phyloP scores from a whole-genome alignment of 805 yeast species.

The Nakazawaea laoshanensis region DNA sequence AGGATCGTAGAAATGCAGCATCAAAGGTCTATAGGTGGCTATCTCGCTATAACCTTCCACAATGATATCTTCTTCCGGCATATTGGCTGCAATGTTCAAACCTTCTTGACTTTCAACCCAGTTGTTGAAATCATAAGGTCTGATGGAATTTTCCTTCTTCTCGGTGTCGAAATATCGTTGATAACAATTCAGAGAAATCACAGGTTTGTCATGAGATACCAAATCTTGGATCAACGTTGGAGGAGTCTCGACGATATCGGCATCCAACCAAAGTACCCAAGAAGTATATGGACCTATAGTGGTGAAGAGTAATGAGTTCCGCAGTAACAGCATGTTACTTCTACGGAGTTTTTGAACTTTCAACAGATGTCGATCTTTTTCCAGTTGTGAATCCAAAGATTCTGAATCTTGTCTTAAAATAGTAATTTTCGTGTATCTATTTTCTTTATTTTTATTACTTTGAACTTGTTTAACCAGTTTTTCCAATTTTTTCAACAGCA shows the following conservation, averaged over 20 bases:
- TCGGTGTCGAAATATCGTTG: constrained; percentile 66
- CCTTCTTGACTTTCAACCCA: constrained; percentile 90
- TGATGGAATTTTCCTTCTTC: constrained; percentile 43
- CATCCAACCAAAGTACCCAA: constrained; percentile 96
- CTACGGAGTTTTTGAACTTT: constrained; percentile 84
- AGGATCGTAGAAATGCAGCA: constrained; percentile 80
- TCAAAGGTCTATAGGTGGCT: constrained; percentile 89
- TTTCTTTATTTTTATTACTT: constrained; percentile 43
- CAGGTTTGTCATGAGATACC: constrained; percentile 77
- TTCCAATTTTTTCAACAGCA: constrained; percentile 65
- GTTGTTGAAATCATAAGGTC: constrained; percentile 94
- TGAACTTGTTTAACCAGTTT: constrained; percentile 68
- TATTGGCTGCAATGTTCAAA: constrained; percentile 54
- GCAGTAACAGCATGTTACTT: constrained; percentile 84
- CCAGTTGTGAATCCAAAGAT: constrained; percentile 64
- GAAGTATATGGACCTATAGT: constrained; percentile 83
- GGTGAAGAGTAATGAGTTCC: constrained; percentile 86
- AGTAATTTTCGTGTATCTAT: constrained; percentile 75
- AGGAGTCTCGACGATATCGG: constrained; percentile 90
- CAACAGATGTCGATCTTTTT: constrained; percentile 86
- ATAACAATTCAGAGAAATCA: constrained; percentile 87
- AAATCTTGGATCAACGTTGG: constrained; percentile 77
- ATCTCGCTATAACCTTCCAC: constrained; percentile 92
- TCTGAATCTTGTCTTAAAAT: constrained; percentile 87
- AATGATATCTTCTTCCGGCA: constrained; percentile 84